Percentiles rank a stretch among this genome's conserved stretches.
Evolutionary conservation across 176 grass and related monocot species (phyloP).

Genomic region (Microstegium vimineum): DNA sequence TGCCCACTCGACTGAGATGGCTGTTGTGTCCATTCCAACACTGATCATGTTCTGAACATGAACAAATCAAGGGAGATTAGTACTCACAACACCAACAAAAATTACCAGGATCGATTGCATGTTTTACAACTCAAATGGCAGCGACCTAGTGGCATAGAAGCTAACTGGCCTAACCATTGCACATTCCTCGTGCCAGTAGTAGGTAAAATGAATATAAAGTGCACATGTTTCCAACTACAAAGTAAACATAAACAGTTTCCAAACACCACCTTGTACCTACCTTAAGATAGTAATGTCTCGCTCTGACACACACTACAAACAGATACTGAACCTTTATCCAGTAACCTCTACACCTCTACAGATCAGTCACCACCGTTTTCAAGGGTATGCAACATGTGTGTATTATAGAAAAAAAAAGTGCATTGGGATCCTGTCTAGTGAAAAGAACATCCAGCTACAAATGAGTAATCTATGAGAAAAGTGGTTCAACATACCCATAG

Average conservation of each 20-base stretch:
- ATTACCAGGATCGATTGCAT: background rate
- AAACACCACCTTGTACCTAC: slow-evolving; percentile 29
- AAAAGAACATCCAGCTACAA: background rate
- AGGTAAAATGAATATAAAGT: slow-evolving; percentile 29
- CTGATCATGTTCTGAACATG: slow-evolving; percentile 56
- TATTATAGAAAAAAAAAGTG: background rate
- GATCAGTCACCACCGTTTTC: background rate
- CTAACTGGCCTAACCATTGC: slow-evolving; percentile 15
- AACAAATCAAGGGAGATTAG: background rate
- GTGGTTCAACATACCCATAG: slow-evolving; percentile 54
- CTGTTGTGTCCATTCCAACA: slow-evolving; percentile 71
- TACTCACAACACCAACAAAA: background rate
- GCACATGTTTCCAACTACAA: slow-evolving; percentile 13
- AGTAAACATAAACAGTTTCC: slow-evolving; percentile 28
- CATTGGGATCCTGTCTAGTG: background rate
- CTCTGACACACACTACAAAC: slow-evolving; percentile 4
- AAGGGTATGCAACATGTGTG: background rate
- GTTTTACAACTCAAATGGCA: slow-evolving; percentile 11
- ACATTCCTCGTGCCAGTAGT: background rate
- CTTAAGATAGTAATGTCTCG: slow-evolving; percentile 24
- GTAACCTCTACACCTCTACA: background rate
- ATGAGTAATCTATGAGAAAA: slow-evolving; percentile 1
- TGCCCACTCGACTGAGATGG: slow-evolving; percentile 65
- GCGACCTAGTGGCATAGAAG: background rate
- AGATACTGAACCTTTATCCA: background rate